Percentiles rank a stretch among this genome's conserved stretches.
Evolutionary conservation across 2,329 filamentous ascomycete species (phyloP).

Genomic region (Fusarium musae): DNA sequence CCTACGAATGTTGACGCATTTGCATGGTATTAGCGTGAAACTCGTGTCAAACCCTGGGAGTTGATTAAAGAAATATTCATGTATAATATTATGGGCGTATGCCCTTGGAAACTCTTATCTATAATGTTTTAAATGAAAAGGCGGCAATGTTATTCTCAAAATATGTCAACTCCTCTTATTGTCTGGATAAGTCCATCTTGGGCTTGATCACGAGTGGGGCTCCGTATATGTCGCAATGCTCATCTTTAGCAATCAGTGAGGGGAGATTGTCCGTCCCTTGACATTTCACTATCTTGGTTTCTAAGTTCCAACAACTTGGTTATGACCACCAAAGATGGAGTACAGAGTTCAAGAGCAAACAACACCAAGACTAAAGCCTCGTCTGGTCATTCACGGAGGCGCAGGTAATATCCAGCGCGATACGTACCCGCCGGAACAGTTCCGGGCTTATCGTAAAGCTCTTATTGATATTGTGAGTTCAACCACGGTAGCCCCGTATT

Average conservation of each 20-base stretch:
- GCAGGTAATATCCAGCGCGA: slow-evolving; percentile 74
- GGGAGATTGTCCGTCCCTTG: slow-evolving; percentile 2
- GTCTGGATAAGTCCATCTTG: neutral
- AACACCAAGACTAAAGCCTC: slow-evolving; percentile 56
- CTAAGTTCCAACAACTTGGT: neutral
- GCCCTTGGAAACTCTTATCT: neutral
- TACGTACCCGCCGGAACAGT: slow-evolving; percentile 68
- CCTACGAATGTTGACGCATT: neutral
- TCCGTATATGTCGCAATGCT: neutral
- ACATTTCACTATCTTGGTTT: neutral
- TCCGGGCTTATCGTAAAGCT: slow-evolving; percentile 67
- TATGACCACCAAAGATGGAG: slow-evolving; percentile 51
- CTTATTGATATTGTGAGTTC: slow-evolving; percentile 69
- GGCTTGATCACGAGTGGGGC: slow-evolving; percentile 22
- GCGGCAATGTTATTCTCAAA: neutral
- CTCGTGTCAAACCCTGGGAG: neutral
- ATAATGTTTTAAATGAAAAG: neutral
- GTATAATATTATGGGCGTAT: neutral
- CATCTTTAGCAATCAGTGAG: slow-evolving; percentile 3
- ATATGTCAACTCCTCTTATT: neutral
- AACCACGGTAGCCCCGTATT: neutral
- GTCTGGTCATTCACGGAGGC: slow-evolving; percentile 77
- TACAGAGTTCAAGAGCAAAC: slow-evolving; percentile 46
- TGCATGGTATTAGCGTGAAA: slow-evolving; percentile 11
- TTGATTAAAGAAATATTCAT: neutral